Evolutionary conservation across 2,329 filamentous ascomycete species (phyloP).

Genomic region (Cytospora mali): DNA sequence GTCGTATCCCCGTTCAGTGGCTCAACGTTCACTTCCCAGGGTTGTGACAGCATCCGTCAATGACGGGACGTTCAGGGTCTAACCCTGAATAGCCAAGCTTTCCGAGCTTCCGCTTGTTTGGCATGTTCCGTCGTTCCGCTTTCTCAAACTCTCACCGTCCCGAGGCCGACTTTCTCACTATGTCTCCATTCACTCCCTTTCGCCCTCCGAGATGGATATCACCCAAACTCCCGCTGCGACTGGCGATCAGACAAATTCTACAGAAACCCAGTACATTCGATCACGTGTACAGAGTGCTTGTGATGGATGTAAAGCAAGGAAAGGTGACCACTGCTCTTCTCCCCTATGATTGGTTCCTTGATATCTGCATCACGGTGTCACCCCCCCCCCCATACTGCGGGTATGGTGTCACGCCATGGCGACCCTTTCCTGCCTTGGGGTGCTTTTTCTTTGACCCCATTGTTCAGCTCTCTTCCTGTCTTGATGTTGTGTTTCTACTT

Average conservation of each 20-base stretch:
- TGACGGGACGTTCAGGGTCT: too few species aligned
- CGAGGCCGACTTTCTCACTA: background rate
- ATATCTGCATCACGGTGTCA: background rate
- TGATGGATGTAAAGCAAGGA: slow-evolving; percentile 56
- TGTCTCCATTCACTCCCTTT: background rate
- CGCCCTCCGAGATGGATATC: background rate
- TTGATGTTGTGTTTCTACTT: background rate
- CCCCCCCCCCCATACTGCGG: background rate
- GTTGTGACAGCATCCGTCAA: too few species aligned
- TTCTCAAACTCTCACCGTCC: background rate
- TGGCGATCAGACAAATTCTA: slow-evolving; percentile 12
- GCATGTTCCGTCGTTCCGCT: background rate
- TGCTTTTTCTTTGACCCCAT: background rate
- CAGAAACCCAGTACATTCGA: slow-evolving; percentile 31
- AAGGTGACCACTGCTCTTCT: slow-evolving; percentile 36
- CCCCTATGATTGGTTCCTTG: slow-evolving; percentile 29
- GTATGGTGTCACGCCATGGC: background rate
- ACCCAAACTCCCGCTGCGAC: background rate
- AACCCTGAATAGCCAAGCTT: too few species aligned
- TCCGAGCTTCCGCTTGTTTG: too few species aligned
- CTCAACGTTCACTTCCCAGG: too few species aligned
- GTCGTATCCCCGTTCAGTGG: too few species aligned
- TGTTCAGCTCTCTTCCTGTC: background rate
- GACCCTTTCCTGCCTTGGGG: background rate
- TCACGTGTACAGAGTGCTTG: slow-evolving; percentile 55